Evolutionary conservation across 148 eudicot species (phyloP).

Genomic region (Nyssa sinensis): DNA sequence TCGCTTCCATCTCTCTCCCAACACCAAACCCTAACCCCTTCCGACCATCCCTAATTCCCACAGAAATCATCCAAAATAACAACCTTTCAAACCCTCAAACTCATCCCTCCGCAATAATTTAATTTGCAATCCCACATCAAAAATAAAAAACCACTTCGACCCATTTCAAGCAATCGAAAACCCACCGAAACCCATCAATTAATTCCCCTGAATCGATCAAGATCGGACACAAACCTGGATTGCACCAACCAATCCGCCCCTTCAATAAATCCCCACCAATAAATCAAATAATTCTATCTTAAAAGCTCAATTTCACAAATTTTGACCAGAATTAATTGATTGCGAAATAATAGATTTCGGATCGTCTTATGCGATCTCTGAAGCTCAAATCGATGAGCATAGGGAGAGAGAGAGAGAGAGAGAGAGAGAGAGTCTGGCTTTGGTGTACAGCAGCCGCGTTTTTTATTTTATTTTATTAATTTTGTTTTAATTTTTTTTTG

Average conservation of each 20-base stretch:
- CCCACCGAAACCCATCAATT: constrained; percentile 29
- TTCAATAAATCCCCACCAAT: background rate
- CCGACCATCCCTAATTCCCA: constrained; percentile 71
- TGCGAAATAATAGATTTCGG: constrained; percentile 17
- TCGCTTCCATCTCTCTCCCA: constrained; percentile 52
- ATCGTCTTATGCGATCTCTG: constrained; percentile 56
- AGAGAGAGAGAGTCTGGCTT: constrained; percentile 42
- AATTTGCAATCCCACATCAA: constrained; percentile 11
- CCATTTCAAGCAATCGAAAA: constrained; percentile 28
- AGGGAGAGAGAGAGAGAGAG: too few species aligned
- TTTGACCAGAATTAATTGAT: constrained; percentile 9
- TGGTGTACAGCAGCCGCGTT: constrained; percentile 80
- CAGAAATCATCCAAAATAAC: constrained; percentile 62
- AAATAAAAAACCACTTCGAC: constrained; percentile 22
- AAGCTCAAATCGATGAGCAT: constrained; percentile 55
- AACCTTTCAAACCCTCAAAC: constrained; percentile 18
- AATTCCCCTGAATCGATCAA: constrained; percentile 40
- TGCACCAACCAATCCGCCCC: constrained; percentile 16
- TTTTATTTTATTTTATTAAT: constrained; percentile 12
- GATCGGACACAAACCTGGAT: constrained; percentile 37
- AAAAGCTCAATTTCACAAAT: constrained; percentile 2
- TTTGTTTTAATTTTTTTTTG: constrained; percentile 9
- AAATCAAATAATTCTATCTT: background rate
- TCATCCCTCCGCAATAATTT: constrained; percentile 16
- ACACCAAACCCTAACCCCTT: constrained; percentile 48